Evolutionary conservation across 2,329 filamentous ascomycete species (phyloP), one percentile per base, ranked within the genome.

Genomic region (Cordyceps tenuipes): DNA sequence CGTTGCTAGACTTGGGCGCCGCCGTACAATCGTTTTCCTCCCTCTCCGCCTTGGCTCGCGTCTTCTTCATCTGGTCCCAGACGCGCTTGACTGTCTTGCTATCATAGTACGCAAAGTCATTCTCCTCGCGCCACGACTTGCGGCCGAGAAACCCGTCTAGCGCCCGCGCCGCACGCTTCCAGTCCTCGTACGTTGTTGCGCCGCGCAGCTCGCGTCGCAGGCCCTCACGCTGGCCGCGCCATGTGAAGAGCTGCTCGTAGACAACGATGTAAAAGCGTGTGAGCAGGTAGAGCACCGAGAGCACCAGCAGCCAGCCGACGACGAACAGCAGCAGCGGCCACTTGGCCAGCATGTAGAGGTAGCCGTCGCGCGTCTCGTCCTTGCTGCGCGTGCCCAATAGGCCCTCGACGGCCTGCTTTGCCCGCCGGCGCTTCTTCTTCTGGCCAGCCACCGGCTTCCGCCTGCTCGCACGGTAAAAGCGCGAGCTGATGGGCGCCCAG

Each of bases 341-440:
- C 73, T 97, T 97, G 56, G 96, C 79, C 49, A 99, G 72, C 1
- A 83, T 84, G 72, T 99, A 99, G 12, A 96, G 81, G 70, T 94
- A 90, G 21, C 94, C 94, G 76, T 99, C 94, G 65, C 94, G 81
- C 2, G 93, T 97, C 78, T 99, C 94, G 71, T 99, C 94, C 68
- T 86, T 90, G 64, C 84, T 88, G 61, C 88, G 79, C 21, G 80
- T 80, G 34, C 82, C 80, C 7, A 80, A 65, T 2, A 78, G 67
- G 1, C 72, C 72, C 48, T 76, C 69, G 6, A 71, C 72, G 0
- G 70, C 68, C 34, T 76, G 79, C 61, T 68, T 68, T 41, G 67
- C 71, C 43, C 76, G 76, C 55, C 65, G 62, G 52, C 61, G 67
- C 63, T 57, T 67, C 59, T 63, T 67, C 59, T 63, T 67, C 10